These are phyloP conservation scores for Coemansia sp. DNA, from an alignment of 192 early-diverging fungal species.

Conservation along the genomic window DNA sequence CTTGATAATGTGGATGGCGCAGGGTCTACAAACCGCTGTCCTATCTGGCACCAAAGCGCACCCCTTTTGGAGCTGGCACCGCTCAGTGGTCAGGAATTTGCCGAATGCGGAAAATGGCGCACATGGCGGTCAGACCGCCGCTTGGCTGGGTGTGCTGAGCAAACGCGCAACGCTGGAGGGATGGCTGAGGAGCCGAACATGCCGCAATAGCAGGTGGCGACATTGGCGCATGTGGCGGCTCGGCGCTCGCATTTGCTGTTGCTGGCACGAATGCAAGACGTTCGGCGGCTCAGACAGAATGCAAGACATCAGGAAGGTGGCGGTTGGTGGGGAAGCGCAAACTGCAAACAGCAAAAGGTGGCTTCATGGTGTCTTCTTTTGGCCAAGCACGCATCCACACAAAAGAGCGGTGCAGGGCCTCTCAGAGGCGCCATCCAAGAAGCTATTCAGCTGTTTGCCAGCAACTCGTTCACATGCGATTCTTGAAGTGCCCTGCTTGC, in stretches of 20 bases:
- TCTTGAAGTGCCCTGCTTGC: background rate
- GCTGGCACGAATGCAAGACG: background rate
- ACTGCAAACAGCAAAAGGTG: background rate
- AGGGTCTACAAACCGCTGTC: slow-evolving; percentile 9
- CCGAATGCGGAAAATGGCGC: background rate
- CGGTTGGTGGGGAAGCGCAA: background rate
- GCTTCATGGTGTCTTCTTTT: slow-evolving; percentile 9
- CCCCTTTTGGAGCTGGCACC: background rate
- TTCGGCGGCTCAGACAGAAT: background rate
- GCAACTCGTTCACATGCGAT: no score
- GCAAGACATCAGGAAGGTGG: slow-evolving; percentile 4
- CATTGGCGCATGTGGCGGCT: background rate
- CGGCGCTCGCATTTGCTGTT: background rate
- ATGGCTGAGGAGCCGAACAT: background rate
- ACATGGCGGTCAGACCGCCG: background rate
- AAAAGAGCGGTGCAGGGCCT: background rate
- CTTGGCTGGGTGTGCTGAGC: background rate
- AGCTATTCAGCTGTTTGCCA: background rate
- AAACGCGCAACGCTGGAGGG: background rate
- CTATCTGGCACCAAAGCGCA: slow-evolving; percentile 1
- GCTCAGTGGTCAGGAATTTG: slow-evolving; percentile 7
- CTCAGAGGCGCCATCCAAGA: slow-evolving; percentile 6
- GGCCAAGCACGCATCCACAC: background rate
- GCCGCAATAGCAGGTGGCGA: background rate
- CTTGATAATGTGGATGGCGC: slow-evolving; percentile 11